Percentiles rank a stretch among this genome's conserved stretches.
Evolutionary conservation across 352 stramenopile genomes (phyloP).

Genomic region (Globisporangium irregulare): DNA sequence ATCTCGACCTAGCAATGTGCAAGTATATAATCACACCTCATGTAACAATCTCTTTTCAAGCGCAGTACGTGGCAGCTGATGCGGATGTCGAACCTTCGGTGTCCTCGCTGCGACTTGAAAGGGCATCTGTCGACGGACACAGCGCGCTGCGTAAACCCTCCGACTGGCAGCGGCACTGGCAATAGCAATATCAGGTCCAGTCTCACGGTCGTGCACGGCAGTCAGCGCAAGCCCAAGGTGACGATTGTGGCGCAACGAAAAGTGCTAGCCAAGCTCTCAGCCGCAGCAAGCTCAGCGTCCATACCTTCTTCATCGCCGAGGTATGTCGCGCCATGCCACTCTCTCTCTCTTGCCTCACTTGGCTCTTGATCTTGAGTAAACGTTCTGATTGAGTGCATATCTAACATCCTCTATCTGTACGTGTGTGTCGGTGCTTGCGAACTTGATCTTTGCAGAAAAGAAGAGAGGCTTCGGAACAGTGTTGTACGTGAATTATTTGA

Average conservation of each 20-base stretch:
- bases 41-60: background rate
- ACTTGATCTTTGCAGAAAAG: background rate
- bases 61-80: conserved; percentile 71
- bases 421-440: background rate
- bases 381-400: background rate
- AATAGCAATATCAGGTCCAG: conserved; percentile 1
- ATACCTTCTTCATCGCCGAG: background rate
- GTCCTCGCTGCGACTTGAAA: conserved; percentile 50
- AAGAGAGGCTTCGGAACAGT: conserved; percentile 14
- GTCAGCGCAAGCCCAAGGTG: conserved; percentile 6
- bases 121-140: conserved; percentile 53
- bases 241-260: conserved; percentile 3
- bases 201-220: conserved; percentile 4
- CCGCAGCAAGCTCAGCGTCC: background rate
- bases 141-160: conserved; percentile 35
- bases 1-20: background rate
- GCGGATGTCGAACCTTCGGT: conserved; percentile 68
- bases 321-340: background rate
- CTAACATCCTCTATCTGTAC: background rate
- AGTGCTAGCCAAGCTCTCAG: conserved; percentile 6
- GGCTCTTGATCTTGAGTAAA: background rate
- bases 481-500: conserved; percentile 52
- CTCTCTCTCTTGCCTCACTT: background rate
- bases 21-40: background rate
- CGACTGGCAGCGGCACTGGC: conserved; percentile 11